These are phyloP conservation scores for Penicillium dipodomyicola DNA, from an alignment of 495 filamentous ascomycete species.

Conservation along the genomic window DNA sequence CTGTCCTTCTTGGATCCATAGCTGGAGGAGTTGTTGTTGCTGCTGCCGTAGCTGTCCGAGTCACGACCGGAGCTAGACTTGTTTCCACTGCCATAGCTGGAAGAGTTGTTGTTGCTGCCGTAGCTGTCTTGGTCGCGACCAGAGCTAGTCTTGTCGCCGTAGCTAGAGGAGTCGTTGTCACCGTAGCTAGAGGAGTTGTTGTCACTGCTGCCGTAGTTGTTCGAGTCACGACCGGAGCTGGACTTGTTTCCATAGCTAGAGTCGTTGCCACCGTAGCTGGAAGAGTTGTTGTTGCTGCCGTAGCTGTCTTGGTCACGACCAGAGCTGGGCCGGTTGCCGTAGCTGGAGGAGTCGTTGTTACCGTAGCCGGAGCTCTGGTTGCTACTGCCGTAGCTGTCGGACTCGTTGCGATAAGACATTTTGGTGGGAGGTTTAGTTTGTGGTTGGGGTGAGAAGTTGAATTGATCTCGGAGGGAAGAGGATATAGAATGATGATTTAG, in stretches of 20 bases:
- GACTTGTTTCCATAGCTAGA: not conserved
- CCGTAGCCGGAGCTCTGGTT: constrained; percentile 8
- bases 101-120: not conserved
- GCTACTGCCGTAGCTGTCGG: constrained; percentile 10
- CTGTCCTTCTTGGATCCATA: not conserved
- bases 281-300: not conserved
- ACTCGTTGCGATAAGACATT: constrained; percentile 13
- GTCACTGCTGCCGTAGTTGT: constrained; percentile 7
- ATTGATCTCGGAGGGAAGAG: not conserved
- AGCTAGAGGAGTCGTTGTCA: not conserved
- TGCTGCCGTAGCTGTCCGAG: not conserved
- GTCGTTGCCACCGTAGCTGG: too few relatives aligned
- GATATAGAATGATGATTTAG: not conserved
- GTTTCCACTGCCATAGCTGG: not conserved
- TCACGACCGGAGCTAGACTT: not conserved
- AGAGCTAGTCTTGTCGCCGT: too few relatives aligned
- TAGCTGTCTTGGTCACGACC: constrained; percentile 4
- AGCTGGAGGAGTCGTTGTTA: not conserved
- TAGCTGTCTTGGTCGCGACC: not conserved
- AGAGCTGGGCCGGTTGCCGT: not conserved
- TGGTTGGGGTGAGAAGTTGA: not conserved
- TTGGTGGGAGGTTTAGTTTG: not conserved
- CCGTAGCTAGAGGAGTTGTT: not conserved
- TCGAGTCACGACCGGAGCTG: not conserved
- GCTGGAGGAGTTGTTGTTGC: not conserved